Base-by-base conservation (phyloP, 1,139 yeast genomes). In the Barnettozyma hawaiiensis region DNA sequence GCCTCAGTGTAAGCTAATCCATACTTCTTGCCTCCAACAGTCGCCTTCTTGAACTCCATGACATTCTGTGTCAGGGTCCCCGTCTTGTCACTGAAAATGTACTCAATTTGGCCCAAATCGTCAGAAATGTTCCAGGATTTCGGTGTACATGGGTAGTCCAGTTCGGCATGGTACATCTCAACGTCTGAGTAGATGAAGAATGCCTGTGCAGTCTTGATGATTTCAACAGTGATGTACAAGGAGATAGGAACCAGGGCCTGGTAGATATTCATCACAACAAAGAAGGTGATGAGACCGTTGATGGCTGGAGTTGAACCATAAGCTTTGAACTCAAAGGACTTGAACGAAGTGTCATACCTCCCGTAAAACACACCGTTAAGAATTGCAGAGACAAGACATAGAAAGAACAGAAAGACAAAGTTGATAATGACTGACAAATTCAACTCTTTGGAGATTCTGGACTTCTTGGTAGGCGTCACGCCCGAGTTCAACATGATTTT, bases 1-100 rank as follows among this genome's bases (percentile, higher is more conserved):
- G 97, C 97, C 60, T 92, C 98, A 1, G 98, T 92, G 59, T 89
- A 92, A 0, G 97, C 97, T 56, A 86, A 72, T 34, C 98, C 98
- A 58, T 92, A 92, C 10, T 86, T 77, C 43, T 79, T 76, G 34
- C 98, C 97, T 56, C 80, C 79, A 47, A 92, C 83, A 2, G 96
- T 80, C 61, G 96, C 85, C 62, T 92, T 92, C 57, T 87, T 87
- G 66, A 90, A 90, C 63, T 90, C 97, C 98, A 92, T 92, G 33
- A 90, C 85, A 60, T 92, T 92, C 62, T 90, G 97, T 2, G 98
- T 92, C 54, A 92, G 71, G 0, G 98, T 92, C 47, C 98, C 98
- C 1, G 98, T 92, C 64, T 92, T 92, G 65, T 92, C 98, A 59
- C 96, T 85, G 64, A 92, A 92, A 37, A 92, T 81, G 60, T 90